Evolutionary conservation across 495 filamentous ascomycete genomes (phyloP).

Genomic region (Aspergillus nidulans): DNA sequence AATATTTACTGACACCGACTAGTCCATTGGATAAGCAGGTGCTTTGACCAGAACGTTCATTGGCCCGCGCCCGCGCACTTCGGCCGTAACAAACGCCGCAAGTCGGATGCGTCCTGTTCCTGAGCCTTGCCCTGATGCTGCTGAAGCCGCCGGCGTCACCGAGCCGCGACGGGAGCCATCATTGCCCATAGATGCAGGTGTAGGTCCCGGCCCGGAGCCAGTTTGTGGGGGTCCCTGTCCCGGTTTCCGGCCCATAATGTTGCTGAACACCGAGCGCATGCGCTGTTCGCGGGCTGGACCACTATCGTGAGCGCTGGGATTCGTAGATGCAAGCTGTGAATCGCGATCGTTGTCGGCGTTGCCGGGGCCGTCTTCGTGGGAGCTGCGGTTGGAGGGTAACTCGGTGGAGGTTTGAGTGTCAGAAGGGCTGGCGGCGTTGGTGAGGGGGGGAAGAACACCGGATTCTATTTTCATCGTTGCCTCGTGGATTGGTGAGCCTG

Average conservation of each 20-base stretch:
- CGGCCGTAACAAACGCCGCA: constrained; percentile 78
- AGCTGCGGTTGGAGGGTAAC: constrained; percentile 27
- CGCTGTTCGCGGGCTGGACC: constrained; percentile 32
- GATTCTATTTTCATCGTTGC: constrained; percentile 82
- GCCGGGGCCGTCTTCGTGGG: constrained; percentile 13
- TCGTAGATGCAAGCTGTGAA: constrained; percentile 3
- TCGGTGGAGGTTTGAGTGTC: constrained; percentile 32
- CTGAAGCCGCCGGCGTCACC: not conserved
- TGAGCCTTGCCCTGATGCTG: constrained; percentile 12
- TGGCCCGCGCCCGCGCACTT: constrained; percentile 59
- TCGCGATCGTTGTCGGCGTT: constrained; percentile 16
- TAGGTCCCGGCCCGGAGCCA: constrained; percentile 14
- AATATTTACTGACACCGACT: not conserved
- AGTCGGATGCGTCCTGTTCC: constrained; percentile 56
- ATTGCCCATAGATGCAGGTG: constrained; percentile 7
- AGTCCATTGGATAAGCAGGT: constrained; percentile 72
- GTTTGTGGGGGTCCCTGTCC: constrained; percentile 13
- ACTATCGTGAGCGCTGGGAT: not conserved
- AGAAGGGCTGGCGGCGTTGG: constrained; percentile 41
- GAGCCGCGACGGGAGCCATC: constrained; percentile 12
- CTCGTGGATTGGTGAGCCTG: constrained; percentile 60
- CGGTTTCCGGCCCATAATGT: constrained; percentile 41
- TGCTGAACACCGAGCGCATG: constrained; percentile 43
- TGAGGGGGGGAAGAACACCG: constrained; percentile 63
- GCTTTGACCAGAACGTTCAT: constrained; percentile 82